These are phyloP conservation scores for Cephalotrichum gorgonifer DNA, from an alignment of 2,329 filamentous ascomycete genomes.

Conservation along the genomic window DNA sequence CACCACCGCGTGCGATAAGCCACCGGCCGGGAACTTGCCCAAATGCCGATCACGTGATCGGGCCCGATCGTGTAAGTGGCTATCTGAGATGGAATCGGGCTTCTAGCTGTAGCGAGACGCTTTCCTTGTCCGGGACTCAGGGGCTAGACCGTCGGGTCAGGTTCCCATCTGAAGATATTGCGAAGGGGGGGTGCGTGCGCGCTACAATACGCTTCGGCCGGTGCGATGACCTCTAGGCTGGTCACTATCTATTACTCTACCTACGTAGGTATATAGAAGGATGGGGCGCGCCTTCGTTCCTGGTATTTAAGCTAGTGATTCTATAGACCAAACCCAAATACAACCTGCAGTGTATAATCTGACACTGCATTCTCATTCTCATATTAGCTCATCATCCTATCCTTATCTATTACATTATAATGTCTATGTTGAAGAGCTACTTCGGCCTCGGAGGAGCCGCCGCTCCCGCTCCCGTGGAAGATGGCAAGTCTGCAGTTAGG, in stretches of 20 bases:
- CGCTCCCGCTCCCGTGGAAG: slow-evolving; percentile 11
- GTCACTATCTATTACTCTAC: too few relatives aligned
- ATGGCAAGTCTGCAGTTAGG: slow-evolving; percentile 11
- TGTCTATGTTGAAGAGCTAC: slow-evolving; percentile 23
- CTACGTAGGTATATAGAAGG: slow-evolving; percentile 10
- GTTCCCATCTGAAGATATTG: neutral
- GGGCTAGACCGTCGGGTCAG: neutral
- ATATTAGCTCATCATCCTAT: slow-evolving; percentile 4
- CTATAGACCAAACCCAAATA: neutral
- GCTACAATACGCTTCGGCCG: neutral
- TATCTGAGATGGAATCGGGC: neutral
- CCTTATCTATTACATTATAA: slow-evolving; percentile 6
- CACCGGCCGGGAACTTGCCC: slow-evolving; percentile 4
- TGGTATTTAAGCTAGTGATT: neutral
- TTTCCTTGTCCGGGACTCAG: neutral
- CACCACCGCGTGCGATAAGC: slow-evolving; percentile 8
- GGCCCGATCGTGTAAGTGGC: neutral
- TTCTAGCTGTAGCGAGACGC: neutral
- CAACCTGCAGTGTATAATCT: neutral
- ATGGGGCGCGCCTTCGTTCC: neutral
- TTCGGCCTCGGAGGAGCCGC: slow-evolving; percentile 27
- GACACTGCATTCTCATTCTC: neutral
- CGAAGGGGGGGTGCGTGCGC: neutral
- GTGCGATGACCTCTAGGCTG: slow-evolving; percentile 1
- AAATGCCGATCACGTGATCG: neutral